Base-by-base conservation (phyloP, 1,284 basidiomycete genomes). In the Anthracocystis setariae region DNA sequence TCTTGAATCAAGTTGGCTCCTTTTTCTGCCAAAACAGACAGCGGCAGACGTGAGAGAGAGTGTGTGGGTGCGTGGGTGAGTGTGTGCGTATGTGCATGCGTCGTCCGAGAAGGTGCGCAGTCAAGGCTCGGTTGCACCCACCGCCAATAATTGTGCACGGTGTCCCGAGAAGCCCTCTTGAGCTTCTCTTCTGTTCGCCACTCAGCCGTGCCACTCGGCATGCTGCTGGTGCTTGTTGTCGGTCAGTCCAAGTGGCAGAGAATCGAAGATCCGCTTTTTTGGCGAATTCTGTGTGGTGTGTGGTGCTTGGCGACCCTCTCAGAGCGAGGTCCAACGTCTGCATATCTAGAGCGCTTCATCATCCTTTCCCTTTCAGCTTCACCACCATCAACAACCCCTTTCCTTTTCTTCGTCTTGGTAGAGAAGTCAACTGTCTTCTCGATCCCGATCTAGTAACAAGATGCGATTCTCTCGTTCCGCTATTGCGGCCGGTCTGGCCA, bases 401-500 rank as follows among this genome's bases (percentile, higher is more conserved):
- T n/a, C 25, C 46, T 25, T 43, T n/a, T 18, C 35, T 33, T 23
- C 18, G 17, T 42, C 18, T 63, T 54, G 43, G 44, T 57, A 38
- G 47, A 55, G 53, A 55, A 55, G 53, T 51, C 23, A 20, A 40
- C 35, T 25, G 50, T 47, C 53, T 20, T 46, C 37, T 32, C 24
- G n/a, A 24, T 13, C 3, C 18, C 44, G 25, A 9, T 35, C 18
- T 43, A 8, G 4, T 42, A 21, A 52, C 60, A 66, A 59, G 46
- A 74, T 74, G 71, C 66, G 71, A 33, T 74, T 74, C 71, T 46
- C 67, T 45, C 59, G 59, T 55, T 70, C 59, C 51, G 67, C 67
- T 40, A 56, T 74, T 46, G 62, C 57, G 56, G 71, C 66, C 44
- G 66, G 66, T 69, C 71, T 74, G 61, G 66, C 71, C 38, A 66